Conservation (phyloP, 768 basidiomycete species). For the Brasilioporus rufonigricans region DNA sequence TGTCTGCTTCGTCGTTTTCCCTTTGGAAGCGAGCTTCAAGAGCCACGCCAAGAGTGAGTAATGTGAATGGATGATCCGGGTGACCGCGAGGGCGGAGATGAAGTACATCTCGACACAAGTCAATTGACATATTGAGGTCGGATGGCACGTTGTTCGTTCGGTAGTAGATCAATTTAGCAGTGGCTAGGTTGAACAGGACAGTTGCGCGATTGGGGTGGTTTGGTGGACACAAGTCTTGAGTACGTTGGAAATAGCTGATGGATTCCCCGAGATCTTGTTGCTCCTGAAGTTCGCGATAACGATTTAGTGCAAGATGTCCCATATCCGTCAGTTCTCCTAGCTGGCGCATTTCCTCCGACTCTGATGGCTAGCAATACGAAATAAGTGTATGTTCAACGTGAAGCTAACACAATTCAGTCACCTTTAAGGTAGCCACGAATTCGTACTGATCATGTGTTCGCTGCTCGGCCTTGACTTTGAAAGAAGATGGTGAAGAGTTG, state of each 20-base stretch:
- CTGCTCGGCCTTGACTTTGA: no score
- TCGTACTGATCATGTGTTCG: no score
- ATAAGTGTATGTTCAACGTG: no score
- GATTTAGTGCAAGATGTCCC: background rate
- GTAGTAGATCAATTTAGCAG: background rate
- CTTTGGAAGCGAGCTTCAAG: slow-evolving; percentile 8
- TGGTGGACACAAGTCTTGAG: no score
- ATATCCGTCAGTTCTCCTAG: no score
- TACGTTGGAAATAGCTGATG: slow-evolving; percentile 11
- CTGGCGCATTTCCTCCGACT: no score
- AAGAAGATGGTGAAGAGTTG: no score
- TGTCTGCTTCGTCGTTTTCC: background rate
- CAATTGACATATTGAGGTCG: background rate
- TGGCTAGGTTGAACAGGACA: slow-evolving; percentile 11
- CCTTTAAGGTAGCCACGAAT: no score
- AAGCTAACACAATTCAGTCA: no score
- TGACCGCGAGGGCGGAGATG: slow-evolving; percentile 1
- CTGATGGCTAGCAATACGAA: no score
- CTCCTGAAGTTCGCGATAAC: background rate
- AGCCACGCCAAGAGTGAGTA: slow-evolving; percentile 1
- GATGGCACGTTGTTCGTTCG: background rate
- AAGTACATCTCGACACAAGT: background rate
- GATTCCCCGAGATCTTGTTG: slow-evolving; percentile 17
- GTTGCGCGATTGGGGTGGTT: slow-evolving; percentile 15
- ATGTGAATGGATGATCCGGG: background rate